Evolutionary conservation across 306 rosid species (phyloP), one percentile per base, ranked within the genome.

Genomic region (Vachellia collinsii): DNA sequence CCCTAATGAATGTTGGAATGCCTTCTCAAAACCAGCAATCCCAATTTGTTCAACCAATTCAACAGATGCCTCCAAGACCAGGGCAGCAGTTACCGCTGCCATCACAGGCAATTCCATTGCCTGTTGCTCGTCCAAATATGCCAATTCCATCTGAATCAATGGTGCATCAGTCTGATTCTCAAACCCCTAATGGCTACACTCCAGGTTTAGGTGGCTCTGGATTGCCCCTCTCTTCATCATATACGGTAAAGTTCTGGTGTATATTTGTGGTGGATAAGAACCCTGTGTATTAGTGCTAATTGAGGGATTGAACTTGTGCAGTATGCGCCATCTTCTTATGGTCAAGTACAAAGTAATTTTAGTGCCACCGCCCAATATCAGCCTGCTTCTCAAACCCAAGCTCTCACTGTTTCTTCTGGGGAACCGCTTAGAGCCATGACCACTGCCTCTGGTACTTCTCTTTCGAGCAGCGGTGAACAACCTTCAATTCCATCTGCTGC

Each of bases 11-110:
- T 79, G 94, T 87, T 77, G 91, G 94, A 83, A 75, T 94, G 85
- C 93, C 89, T 82, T 85, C 91, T 56, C 98, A 87, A 77, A 79
- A 86, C 76, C 92, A 79, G 56, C 98, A 80, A 56, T 86, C 89
- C 23, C 94, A 91, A 54, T 92, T 85, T 79, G 68, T 94, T 74
- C 97, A 87, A 77, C 90, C 97, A 53, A 69, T 86, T 85, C 91
- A 86, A 68, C 97, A 88, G 80, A 81, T 94, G 43, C 97, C 88
- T 80, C 86, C 81, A 12, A 87, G 97, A 74, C 88, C 88, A 79
- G 82, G 87, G 69, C 97, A 87, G 79, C 94, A 78, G 75, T 80
- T 87, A 54, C 97, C 86, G 69, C 78, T 78, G 38, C 89, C 87
- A 20, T 64, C 96, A 61, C 97, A 89, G 84, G 64, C 89, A 47